Evolutionary conservation across 257 asterid species (phyloP).

Genomic region (Plantago ovata): DNA sequence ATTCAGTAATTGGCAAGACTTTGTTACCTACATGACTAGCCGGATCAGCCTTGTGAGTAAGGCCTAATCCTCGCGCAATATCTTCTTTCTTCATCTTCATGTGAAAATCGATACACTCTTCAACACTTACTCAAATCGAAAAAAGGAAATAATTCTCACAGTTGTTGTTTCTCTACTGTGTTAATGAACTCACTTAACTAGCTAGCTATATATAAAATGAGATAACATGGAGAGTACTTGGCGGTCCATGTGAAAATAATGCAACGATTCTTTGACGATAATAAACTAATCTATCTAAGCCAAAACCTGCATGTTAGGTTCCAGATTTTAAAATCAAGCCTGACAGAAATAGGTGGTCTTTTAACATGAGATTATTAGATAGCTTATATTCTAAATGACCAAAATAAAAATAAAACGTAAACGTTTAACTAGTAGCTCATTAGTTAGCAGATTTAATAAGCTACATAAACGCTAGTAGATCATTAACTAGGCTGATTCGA

Average conservation of each 20-base stretch:
- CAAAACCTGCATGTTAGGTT: slow-evolving; percentile 65
- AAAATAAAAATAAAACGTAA: no score
- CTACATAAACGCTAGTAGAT: no score
- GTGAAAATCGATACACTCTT: not conserved
- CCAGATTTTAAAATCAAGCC: slow-evolving; percentile 16
- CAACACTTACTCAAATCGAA: no score
- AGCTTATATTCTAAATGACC: no score
- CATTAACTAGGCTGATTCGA: no score
- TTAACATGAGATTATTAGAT: no score
- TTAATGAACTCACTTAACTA: slow-evolving; percentile 40
- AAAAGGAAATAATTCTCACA: no score
- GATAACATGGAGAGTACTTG: slow-evolving; percentile 20
- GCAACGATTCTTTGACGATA: slow-evolving; percentile 27
- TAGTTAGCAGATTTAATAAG: no score
- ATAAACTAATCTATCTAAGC: slow-evolving; percentile 30
- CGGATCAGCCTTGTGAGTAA: slow-evolving; percentile 30
- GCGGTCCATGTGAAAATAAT: slow-evolving; percentile 32
- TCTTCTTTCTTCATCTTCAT: slow-evolving; percentile 39
- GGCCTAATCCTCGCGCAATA: slow-evolving; percentile 33
- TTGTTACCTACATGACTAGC: slow-evolving; percentile 35
- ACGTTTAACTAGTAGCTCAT: no score
- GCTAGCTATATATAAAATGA: slow-evolving; percentile 30
- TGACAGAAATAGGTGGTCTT: slow-evolving; percentile 20
- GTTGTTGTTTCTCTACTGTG: no score
- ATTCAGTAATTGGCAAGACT: slow-evolving; percentile 53